Evolutionary conservation across 768 basidiomycete species (phyloP), one percentile per base, ranked within the genome.

Genomic region (Mycena maculata): DNA sequence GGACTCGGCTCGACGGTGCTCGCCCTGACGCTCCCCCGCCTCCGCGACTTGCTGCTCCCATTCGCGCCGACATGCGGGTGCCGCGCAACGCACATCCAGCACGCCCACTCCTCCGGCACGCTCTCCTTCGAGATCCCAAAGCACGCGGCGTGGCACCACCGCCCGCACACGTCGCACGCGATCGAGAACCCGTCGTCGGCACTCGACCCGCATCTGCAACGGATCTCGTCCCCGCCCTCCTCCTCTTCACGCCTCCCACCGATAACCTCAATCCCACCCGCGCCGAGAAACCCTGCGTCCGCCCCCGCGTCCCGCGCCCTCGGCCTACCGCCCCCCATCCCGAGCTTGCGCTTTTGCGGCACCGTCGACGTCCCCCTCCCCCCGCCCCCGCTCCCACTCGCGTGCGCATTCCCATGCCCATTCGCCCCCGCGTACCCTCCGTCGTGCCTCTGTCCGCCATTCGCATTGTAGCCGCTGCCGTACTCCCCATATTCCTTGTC

Each of bases 81-180:
- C 20, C 18, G n/a, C 12, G 50, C 18, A 42, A 33, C 62, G 83
- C 78, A 73, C 93, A 94, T 73, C 85, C 92, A 92, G 77, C 95
- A 98, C 25, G 79, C 78, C 84, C 92, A 95, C 62, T 90, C 86
- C 50, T 95, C 93, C 1, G 92, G 91, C 0, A 92, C 90, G 71
- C 71, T 74, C 9, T 82, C 85, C 57, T 85, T 78, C 15, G 82
- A 79, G 67, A 92, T 89, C 50, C 82, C 86, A 70, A 92, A 92
- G 78, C 95, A 96, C 10, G 87, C 89, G 9, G 87, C 89, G 79
- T 96, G 95, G 71, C 90, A 91, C 94, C 95, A 96, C 41, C 90
- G 86, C 23, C 85, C 86, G 75, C 95, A 96, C 53, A 81, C 76
- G 76, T 96, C 95, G 79, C 95, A 96, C 12, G 91, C 92, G 68